Evolutionary conservation across 2,329 filamentous ascomycete genomes (phyloP).

Genomic region (Ophiocordyceps polyrhachis-furcata): DNA sequence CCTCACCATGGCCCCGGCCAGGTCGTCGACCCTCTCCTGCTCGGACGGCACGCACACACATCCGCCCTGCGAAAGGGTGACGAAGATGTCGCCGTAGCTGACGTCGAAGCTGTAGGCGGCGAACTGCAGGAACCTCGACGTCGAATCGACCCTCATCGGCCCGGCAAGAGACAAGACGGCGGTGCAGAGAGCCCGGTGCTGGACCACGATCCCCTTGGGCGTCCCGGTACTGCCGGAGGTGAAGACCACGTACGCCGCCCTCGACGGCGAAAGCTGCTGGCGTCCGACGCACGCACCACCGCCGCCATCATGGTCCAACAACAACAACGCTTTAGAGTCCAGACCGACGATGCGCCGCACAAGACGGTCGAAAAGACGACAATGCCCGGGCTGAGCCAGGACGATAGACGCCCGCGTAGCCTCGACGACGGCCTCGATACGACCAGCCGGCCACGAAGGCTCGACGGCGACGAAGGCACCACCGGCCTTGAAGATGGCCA

Average conservation of each 20-base stretch:
- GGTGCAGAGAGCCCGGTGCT: slow-evolving; percentile 3
- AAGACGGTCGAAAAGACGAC: no score
- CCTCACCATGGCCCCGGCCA: slow-evolving; percentile 1
- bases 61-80: slow-evolving; percentile 2
- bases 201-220: slow-evolving; percentile 6
- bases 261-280: no score
- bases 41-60: slow-evolving; percentile 4
- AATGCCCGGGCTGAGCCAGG: no score
- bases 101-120: slow-evolving; percentile 4
- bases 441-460: no score
- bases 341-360: no score
- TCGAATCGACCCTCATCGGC: background rate
- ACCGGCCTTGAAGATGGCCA: no score
- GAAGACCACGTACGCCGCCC: slow-evolving; percentile 1
- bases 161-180: background rate
- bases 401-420: no score
- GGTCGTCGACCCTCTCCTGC: slow-evolving; percentile 1
- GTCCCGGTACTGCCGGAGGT: slow-evolving; percentile 5
- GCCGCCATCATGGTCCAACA: no score
- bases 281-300: no score
- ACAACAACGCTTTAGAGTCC: no score
- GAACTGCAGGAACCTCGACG: slow-evolving; percentile 3
- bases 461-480: no score
- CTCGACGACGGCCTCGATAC: no score
- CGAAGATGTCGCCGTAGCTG: slow-evolving; percentile 2